phyloP scores from a whole-genome alignment of 345 rosid genomes.

The Salix dunnii region DNA sequence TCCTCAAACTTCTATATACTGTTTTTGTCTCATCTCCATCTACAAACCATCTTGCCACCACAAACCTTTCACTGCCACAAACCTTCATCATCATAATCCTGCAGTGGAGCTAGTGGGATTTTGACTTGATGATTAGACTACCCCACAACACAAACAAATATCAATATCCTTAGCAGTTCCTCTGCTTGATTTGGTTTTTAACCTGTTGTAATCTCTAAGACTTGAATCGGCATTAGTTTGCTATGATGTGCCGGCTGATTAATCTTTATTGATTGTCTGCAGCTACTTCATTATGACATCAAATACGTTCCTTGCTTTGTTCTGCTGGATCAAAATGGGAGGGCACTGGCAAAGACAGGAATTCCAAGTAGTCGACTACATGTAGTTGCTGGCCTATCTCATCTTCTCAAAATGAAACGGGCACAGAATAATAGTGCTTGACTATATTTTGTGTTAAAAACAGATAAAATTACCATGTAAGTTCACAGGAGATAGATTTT shows the following conservation, averaged over 20 bases:
- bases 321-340: conserved; percentile 76
- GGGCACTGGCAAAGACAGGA: conserved; percentile 79
- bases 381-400: conserved; percentile 84
- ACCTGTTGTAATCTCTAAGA: neutral
- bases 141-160: too few species aligned
- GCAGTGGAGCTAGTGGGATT: too few species aligned
- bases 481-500: neutral
- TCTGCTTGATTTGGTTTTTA: neutral
- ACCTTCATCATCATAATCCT: too few species aligned
- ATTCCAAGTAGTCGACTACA: conserved; percentile 80
- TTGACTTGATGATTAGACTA: too few species aligned
- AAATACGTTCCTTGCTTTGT: conserved; percentile 91
- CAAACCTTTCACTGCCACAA: neutral
- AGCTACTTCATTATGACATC: conserved; percentile 89
- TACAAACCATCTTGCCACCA: neutral
- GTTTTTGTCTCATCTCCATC: neutral
- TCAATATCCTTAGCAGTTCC: neutral
- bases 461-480: neutral
- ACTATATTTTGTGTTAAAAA: neutral
- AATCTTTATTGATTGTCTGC: conserved; percentile 18
- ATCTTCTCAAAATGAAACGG: conserved; percentile 75
- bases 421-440: conserved; percentile 16
- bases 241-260: neutral
- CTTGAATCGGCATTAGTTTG: neutral
- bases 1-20: neutral